A percentile compares a stretch with the other conserved stretches of the same genome.
Conservation (phyloP, 2,329 filamentous ascomycete species). For the Massarina eburnea region DNA sequence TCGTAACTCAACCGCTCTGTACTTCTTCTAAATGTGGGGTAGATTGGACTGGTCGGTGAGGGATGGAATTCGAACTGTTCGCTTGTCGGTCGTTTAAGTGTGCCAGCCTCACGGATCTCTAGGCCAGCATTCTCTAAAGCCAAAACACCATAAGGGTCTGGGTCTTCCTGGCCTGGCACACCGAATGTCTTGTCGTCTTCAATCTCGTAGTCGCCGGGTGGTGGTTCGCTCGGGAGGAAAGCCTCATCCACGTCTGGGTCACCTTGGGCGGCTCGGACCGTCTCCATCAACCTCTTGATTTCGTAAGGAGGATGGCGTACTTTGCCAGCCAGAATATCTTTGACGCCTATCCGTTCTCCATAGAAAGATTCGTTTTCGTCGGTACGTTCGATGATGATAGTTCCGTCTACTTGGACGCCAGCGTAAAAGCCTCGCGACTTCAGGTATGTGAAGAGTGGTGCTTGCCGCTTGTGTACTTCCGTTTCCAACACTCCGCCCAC, state of each 20-base stretch:
- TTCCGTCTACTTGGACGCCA: conserved; percentile 83
- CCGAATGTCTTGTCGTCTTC: conserved; percentile 66
- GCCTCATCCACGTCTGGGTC: conserved; percentile 71
- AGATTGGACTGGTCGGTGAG: conserved; percentile 71
- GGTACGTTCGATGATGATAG: conserved; percentile 79
- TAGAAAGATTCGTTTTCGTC: conserved; percentile 90
- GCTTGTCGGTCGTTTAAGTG: conserved; percentile 70
- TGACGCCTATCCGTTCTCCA: conserved; percentile 63
- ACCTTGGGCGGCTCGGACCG: conserved; percentile 85
- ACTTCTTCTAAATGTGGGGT: conserved; percentile 66
- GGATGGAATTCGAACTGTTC: conserved; percentile 83
- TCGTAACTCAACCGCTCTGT: conserved; percentile 63
- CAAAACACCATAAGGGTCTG: conserved; percentile 87
- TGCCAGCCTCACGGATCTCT: conserved; percentile 88
- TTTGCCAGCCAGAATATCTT: conserved; percentile 65
- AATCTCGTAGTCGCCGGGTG: conserved; percentile 74
- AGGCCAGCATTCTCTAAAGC: conserved; percentile 89
- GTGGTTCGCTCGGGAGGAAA: conserved; percentile 68
- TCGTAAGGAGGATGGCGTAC: conserved; percentile 59
- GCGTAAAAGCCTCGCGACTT: conserved; percentile 89
- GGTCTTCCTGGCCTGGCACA: conserved; percentile 75
- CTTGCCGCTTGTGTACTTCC: conserved; percentile 66
- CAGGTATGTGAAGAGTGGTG: conserved; percentile 81
- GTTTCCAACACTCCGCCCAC: conserved; percentile 73
- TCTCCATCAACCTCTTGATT: conserved; percentile 69